Percentiles rank a stretch among this genome's conserved stretches.
phyloP scores from a whole-genome alignment of 2,329 filamentous ascomycete species.

The Parafenestella ontariensis region DNA sequence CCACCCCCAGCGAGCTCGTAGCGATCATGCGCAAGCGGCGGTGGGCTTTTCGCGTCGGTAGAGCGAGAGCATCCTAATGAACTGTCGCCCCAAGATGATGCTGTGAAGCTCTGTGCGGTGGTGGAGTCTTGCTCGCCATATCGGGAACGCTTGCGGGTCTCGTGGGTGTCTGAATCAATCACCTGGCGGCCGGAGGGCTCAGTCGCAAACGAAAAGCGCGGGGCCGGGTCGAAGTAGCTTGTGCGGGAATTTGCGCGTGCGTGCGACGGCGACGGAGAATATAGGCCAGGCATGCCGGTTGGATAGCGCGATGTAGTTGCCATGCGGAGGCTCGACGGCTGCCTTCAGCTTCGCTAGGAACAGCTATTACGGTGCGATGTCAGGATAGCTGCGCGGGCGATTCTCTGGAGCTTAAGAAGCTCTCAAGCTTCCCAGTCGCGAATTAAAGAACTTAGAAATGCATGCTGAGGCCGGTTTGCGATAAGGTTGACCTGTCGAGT shows the following conservation, averaged over 20 bases:
- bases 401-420: no score
- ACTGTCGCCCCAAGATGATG: slow-evolving; percentile 28
- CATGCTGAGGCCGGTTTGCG: slow-evolving; percentile 23
- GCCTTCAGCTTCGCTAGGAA: slow-evolving; percentile 22
- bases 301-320: slow-evolving; percentile 25
- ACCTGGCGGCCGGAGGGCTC: slow-evolving; percentile 39
- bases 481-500: slow-evolving; percentile 9
- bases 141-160: slow-evolving; percentile 42
- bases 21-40: slow-evolving; percentile 58
- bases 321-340: slow-evolving; percentile 29
- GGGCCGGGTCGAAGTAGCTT: slow-evolving; percentile 28
- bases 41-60: slow-evolving; percentile 45
- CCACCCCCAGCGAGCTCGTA: slow-evolving; percentile 59
- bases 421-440: slow-evolving; percentile 6
- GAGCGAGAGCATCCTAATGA: slow-evolving; percentile 29
- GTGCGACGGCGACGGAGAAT: slow-evolving; percentile 25
- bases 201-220: slow-evolving; percentile 32
- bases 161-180: slow-evolving; percentile 37
- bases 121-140: slow-evolving; percentile 17
- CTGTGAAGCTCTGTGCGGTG: slow-evolving; percentile 17
- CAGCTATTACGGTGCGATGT: no score
- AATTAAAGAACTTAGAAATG: slow-evolving; percentile 17
- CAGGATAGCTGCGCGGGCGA: no score
- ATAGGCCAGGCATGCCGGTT: slow-evolving; percentile 39
- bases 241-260: slow-evolving; percentile 20